Evolutionary conservation across 1,284 basidiomycete species (phyloP), one percentile per base, ranked within the genome.

Genomic region (Polyporus tsugae): DNA sequence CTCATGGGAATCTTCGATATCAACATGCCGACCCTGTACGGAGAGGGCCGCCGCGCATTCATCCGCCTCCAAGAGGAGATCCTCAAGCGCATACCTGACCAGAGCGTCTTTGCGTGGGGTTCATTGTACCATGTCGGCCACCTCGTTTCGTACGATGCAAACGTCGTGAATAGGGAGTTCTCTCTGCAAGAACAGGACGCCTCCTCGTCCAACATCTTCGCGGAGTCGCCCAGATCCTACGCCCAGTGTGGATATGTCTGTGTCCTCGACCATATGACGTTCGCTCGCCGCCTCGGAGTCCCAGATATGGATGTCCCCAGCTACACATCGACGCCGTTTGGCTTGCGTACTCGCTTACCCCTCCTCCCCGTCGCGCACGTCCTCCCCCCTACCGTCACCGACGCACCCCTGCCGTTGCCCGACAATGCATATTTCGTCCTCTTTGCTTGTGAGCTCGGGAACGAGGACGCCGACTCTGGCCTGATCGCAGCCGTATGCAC

Each of bases 11-110:
- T 59, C 10, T 39, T 59, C 57, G 36, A 38, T 7, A 36, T 39
- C 9, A 59, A 59, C 57, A 59, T 59, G 57, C 19, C 19, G 57
- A 59, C 57, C 10, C 9, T 22, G n/a, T 39, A 59, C 17, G 57
- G 57, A 10, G 57, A 59, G 57, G 57, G 36, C 2, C 57, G 57
- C 10, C n/a, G 33, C 22, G 57, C 57, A 19, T 59, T 59, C 57
- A n/a, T 22, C 13, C 57, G 57, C n/a, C 57, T 59, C 6, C 57
- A 59, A 38, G n/a, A 59, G n/a, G 57, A 59, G 36, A 39, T 59
- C 11, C 36, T 59, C 2, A 52, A 52, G 22, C 46, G 22, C 22
- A 52, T 52, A 25, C 46, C 46, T 4, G 46, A 52, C 10, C 46
- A 52, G 22, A 52, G 19, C 15, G 38, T 59, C 36, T 59, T 59